Conservation (phyloP, 129 eudicot genomes). For the Lonicera japonica region DNA sequence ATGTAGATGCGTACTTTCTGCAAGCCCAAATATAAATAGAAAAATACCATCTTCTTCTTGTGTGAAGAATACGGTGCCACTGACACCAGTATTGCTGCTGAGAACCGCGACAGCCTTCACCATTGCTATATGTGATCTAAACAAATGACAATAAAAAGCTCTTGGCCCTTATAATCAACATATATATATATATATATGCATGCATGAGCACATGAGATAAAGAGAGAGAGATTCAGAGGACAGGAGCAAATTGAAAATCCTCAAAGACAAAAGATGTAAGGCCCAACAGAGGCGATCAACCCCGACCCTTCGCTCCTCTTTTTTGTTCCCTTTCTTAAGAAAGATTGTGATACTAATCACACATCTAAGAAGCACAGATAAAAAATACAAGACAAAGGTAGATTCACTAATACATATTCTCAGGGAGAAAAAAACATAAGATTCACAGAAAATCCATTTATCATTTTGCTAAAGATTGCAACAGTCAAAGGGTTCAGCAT, state of each 20-base stretch:
- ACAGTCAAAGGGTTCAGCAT: no score
- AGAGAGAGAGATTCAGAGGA: background rate
- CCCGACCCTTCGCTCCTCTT: no score
- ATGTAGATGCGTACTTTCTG: background rate
- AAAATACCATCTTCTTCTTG: constrained; percentile 79
- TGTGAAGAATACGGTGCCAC: constrained; percentile 68
- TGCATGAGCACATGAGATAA: background rate
- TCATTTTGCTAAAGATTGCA: no score
- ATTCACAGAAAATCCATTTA: no score
- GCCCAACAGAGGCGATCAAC: no score
- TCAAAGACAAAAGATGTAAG: background rate
- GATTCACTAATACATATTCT: no score
- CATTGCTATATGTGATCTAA: constrained; percentile 83
- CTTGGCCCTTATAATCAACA: background rate
- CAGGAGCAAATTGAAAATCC: background rate
- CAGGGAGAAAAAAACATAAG: no score
- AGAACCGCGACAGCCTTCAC: constrained; percentile 93
- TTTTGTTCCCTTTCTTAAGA: no score
- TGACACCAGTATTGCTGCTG: constrained; percentile 85
- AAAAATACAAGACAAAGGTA: no score
- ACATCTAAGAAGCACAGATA: no score
- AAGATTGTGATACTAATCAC: no score
- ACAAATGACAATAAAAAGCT: constrained; percentile 8
- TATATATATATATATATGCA: no score
- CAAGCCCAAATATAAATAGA: background rate